A percentile compares a stretch with the other conserved stretches of the same genome.
These are phyloP conservation scores for Aspergillus conjunctus DNA, from an alignment of 495 filamentous ascomycete species.

Conservation along the genomic window DNA sequence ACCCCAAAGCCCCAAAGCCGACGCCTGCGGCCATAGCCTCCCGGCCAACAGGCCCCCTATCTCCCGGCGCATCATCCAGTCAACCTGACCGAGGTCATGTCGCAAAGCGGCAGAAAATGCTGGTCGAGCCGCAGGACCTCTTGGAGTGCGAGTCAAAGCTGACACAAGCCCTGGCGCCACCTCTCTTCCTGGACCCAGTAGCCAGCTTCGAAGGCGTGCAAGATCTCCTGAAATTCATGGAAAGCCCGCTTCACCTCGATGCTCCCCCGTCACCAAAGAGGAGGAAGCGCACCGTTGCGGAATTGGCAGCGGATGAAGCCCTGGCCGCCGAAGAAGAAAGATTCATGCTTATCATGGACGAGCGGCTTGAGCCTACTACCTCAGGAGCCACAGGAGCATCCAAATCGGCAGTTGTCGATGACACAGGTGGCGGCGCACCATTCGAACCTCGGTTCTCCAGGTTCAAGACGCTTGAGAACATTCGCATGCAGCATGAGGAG, in stretches of 20 bases:
- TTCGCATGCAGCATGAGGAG: conserved; percentile 76
- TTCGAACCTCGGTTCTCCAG: conserved; percentile 88
- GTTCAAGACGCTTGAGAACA: conserved; percentile 87
- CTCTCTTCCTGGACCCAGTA: conserved; percentile 75
- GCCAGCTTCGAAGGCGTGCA: conserved; percentile 66
- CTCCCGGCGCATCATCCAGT: conserved; percentile 67
- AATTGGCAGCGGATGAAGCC: conserved; percentile 92
- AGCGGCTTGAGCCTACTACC: conserved; percentile 65
- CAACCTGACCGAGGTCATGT: conserved; percentile 50
- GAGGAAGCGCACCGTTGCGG: conserved; percentile 90
- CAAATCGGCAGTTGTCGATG: conserved; percentile 71
- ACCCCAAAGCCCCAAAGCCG: conserved; percentile 50
- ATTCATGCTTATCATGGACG: conserved; percentile 92
- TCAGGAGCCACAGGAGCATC: conserved; percentile 57
- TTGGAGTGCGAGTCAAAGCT: conserved; percentile 72
- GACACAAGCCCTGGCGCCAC: conserved; percentile 66
- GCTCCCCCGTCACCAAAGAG: conserved; percentile 81
- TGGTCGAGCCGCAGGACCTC: conserved; percentile 72
- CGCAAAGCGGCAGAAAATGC: conserved; percentile 75
- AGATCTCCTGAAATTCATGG: conserved; percentile 65
- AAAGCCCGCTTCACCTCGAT: conserved; percentile 73
- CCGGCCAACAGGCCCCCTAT: conserved; percentile 54
- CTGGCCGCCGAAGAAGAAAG: conserved; percentile 83
- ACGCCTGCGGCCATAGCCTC: conserved; percentile 46
- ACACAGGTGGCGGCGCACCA: conserved; percentile 63